Percentiles rank a stretch among this genome's conserved stretches.
phyloP scores from a whole-genome alignment of 306 rosid genomes.

The Corylus americana region DNA sequence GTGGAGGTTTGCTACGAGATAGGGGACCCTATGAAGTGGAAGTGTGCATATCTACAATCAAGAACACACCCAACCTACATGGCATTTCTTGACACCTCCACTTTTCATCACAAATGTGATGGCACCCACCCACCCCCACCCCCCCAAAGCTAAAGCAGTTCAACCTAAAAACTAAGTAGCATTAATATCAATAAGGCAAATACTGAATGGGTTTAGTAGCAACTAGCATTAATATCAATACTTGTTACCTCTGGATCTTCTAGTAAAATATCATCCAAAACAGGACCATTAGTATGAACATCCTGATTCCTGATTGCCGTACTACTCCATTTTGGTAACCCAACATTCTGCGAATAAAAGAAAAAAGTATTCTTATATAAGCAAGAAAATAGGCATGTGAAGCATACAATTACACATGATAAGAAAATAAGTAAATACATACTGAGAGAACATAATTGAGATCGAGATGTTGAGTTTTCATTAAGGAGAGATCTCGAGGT shows the following conservation, averaged over 20 bases:
- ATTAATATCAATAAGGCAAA: neutral
- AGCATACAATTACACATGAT: neutral
- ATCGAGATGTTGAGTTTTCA: slow-evolving; percentile 96
- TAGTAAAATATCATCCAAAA: slow-evolving; percentile 82
- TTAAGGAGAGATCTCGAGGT: slow-evolving; percentile 81
- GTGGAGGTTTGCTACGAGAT: no score
- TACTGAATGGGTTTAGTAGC: slow-evolving; percentile 9
- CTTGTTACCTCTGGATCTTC: slow-evolving; percentile 80
- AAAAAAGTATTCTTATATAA: slow-evolving; percentile 26
- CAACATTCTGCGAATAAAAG: slow-evolving; percentile 59
- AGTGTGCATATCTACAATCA: no score
- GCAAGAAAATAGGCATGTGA: slow-evolving; percentile 10
- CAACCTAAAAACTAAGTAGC: neutral
- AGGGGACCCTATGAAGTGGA: no score
- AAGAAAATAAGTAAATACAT: slow-evolving; percentile 34
- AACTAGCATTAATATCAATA: slow-evolving; percentile 8
- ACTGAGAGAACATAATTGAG: slow-evolving; percentile 74
- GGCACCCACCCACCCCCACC: neutral
- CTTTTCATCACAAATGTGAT: neutral
- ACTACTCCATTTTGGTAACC: slow-evolving; percentile 91
- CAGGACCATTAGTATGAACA: slow-evolving; percentile 87
- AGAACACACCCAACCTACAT: no score
- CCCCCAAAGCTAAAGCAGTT: neutral
- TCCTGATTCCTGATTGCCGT: slow-evolving; percentile 84
- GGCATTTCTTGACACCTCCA: neutral